Evolutionary conservation across 1,284 basidiomycete genomes (phyloP).

Genomic region (Ceratobasidium sp.): DNA sequence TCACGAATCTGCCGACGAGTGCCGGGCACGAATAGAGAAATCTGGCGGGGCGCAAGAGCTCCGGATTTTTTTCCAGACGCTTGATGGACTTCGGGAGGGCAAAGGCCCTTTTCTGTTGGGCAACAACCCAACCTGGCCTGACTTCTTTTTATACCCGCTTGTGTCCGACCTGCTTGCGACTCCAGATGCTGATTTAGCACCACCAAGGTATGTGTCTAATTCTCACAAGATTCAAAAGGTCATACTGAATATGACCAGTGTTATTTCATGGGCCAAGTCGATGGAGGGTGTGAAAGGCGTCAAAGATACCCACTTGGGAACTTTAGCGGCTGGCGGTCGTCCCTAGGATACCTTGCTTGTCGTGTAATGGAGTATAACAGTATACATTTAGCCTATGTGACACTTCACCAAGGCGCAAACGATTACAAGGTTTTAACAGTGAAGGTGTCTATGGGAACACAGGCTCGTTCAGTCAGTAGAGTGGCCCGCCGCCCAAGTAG

Average conservation of each 20-base stretch:
- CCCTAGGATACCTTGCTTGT: not conserved
- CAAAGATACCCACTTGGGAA: constrained; percentile 15
- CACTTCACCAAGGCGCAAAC: not conserved
- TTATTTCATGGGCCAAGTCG: constrained; percentile 9
- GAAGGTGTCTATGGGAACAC: not conserved
- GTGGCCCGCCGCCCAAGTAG: not conserved
- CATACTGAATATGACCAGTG: not conserved
- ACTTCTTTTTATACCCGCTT: constrained; percentile 26
- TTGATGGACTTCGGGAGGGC: constrained; percentile 6
- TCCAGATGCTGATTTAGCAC: constrained; percentile 25
- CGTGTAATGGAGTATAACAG: not conserved
- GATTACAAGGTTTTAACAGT: not conserved
- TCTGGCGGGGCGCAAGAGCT: constrained; percentile 19
- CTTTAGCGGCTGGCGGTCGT: constrained; percentile 17
- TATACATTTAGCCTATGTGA: not conserved
- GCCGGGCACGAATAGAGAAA: constrained; percentile 2
- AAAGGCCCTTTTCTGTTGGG: constrained; percentile 3
- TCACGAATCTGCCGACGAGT: constrained; percentile 12
- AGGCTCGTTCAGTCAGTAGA: not conserved
- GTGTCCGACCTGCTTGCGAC: constrained; percentile 18
- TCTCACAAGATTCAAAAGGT: not conserved
- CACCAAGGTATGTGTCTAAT: constrained; percentile 2
- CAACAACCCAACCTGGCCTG: constrained; percentile 24
- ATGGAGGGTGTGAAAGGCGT: constrained; percentile 19
- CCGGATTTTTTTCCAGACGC: not conserved